Evolutionary conservation across 2,329 filamentous ascomycete genomes (phyloP), one percentile per base, ranked within the genome.

Genomic region (Sporothrix luriei): DNA sequence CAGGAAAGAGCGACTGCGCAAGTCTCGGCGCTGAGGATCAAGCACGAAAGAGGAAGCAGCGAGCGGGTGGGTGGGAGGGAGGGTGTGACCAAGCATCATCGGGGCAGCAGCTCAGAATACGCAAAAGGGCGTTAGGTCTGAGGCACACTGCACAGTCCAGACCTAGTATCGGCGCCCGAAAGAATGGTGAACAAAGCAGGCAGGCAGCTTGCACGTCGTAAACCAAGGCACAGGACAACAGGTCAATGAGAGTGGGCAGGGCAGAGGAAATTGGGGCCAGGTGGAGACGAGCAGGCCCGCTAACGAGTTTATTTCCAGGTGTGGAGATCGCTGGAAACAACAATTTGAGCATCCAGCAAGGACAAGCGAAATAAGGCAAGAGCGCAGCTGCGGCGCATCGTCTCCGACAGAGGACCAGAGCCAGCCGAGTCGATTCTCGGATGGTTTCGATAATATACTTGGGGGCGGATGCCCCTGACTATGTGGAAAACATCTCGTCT

Each of bases 321-420:
- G 62, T 52, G 62, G 62, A 66, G 62, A 66, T 38, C 19, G 62
- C 62, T 52, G 62, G 46, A 52, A 66, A 43, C 29, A 40, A 26
- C 10, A n/a, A n/a, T 10, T 10, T 19, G 52, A 51, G 7, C 16
- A 11, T n/a, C 33, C 57, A 48, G 66, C 3, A 49, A 43, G 24
- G 21, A 21, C n/a, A 67, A 9, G 40, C 33, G 40, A 5, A 40
- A 21, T 16, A 40, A 21, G 16, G 5, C 6, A 29, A 65, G 19
- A 54, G 59, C 59, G 65, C 68, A 69, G 68, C 68, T 66, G 68
- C 68, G 65, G 68, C 61, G 68, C 61, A 61, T 69, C 68, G 68
- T 69, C 65, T 54, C 26, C 4, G 57, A 46, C 6, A 38, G 49
- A 51, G 29, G 26, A 64, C 66, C 24, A 43, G 38, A 54, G 33